A percentile compares a stretch with the other conserved stretches of the same genome.
phyloP scores from a whole-genome alignment of 2,329 filamentous ascomycete genomes.

The Trichoderma afroharzianum region DNA sequence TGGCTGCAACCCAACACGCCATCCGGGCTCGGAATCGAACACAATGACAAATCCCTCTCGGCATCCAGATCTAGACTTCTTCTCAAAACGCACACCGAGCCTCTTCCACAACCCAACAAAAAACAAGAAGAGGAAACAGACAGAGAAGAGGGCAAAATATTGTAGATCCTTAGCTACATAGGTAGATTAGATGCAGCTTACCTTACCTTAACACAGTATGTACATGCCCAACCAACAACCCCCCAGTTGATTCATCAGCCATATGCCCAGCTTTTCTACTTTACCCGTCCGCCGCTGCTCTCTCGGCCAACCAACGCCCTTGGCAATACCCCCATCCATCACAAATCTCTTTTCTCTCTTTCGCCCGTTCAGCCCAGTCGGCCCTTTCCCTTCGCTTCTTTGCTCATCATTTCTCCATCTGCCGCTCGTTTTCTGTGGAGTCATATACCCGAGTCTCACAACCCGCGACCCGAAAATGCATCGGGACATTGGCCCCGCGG shows the following conservation, averaged over 20 bases:
- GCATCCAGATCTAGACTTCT: neutral
- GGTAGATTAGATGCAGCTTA: neutral
- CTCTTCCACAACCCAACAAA: neutral
- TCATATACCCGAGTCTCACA: neutral
- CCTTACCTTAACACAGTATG: neutral
- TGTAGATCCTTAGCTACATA: neutral
- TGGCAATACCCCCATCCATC: constrained; percentile 25
- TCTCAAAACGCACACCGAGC: neutral
- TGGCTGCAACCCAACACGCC: neutral
- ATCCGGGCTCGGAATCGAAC: neutral
- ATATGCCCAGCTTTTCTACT: constrained; percentile 17
- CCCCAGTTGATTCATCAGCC: neutral
- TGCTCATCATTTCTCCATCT: constrained; percentile 5
- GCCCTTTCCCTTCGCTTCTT: constrained; percentile 23
- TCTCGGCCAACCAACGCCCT: neutral
- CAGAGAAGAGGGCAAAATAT: neutral
- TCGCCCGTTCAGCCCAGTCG: constrained; percentile 23
- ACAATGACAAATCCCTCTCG: neutral
- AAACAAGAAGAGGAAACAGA: neutral
- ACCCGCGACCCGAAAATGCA: neutral
- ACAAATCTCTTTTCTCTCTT: neutral
- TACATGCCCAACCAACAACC: neutral
- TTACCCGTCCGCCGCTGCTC: constrained; percentile 16
- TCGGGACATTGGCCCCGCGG: neutral
- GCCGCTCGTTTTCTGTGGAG: neutral